Conservation (phyloP, 164 flowering plant species). For the Chimonanthus salicifolius region DNA sequence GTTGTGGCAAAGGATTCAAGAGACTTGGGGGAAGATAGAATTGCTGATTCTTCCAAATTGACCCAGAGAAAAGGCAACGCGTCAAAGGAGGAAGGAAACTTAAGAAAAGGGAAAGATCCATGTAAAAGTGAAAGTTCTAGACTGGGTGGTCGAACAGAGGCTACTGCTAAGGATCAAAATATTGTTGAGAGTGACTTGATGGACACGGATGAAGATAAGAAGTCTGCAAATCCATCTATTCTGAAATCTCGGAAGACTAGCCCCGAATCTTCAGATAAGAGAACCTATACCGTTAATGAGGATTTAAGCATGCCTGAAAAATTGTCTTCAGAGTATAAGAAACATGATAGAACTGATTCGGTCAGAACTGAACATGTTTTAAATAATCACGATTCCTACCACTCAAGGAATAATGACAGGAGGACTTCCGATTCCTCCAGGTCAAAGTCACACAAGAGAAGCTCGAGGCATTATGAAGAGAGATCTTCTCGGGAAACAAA, state of each 20-base stretch:
- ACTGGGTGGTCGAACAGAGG: constrained; percentile 9
- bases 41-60: background rate
- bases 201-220: constrained; percentile 7
- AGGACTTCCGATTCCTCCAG: constrained; percentile 8
- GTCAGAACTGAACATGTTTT: constrained; percentile 8
- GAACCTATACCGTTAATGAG: constrained; percentile 5
- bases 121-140: constrained; percentile 7
- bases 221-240: constrained; percentile 1
- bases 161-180: constrained; percentile 3
- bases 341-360: constrained; percentile 9
- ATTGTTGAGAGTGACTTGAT: background rate
- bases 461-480: constrained; percentile 13
- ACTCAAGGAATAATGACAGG: constrained; percentile 13
- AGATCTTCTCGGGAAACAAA: constrained; percentile 5
- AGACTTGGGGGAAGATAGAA: constrained; percentile 11
- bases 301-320: constrained; percentile 10
- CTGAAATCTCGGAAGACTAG: background rate
- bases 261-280: background rate
- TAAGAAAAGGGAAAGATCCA: constrained; percentile 10
- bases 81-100: constrained; percentile 1
- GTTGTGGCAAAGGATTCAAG: constrained; percentile 8
- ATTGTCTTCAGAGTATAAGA: constrained; percentile 8
- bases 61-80: constrained; percentile 6
- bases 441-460: constrained; percentile 15
- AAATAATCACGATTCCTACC: constrained; percentile 8